Conservation (phyloP, 768 basidiomycete species). For the Boletus sensibilis region DNA sequence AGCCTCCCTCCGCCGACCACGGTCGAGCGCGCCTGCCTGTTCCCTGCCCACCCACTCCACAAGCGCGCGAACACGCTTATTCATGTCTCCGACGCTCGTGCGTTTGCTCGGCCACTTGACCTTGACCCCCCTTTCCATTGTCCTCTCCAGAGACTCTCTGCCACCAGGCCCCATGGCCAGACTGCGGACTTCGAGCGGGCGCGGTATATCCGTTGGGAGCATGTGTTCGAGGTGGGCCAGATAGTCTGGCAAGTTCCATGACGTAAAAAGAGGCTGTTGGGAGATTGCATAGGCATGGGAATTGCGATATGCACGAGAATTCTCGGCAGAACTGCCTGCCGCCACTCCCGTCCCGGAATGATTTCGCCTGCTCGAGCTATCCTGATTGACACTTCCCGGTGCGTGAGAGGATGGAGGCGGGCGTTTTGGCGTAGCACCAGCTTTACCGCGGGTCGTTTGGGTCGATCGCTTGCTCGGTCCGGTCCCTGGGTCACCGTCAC, state of each 20-base stretch:
- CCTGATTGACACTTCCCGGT: conserved; percentile 37
- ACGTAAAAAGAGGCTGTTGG: conserved; percentile 75
- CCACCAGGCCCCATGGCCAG: conserved; percentile 41
- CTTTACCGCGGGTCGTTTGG: conserved; percentile 42
- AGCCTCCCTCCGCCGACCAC: conserved; percentile 65
- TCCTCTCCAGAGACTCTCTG: conserved; percentile 57
- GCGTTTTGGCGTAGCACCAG: conserved; percentile 31
- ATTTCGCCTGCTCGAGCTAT: conserved; percentile 50
- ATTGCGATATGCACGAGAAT: conserved; percentile 69
- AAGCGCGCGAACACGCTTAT: conserved; percentile 86
- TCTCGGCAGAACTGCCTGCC: conserved; percentile 43
- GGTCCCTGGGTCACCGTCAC: conserved; percentile 38
- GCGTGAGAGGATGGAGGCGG: conserved; percentile 32
- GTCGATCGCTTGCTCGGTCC: conserved; percentile 35
- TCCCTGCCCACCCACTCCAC: conserved; percentile 94
- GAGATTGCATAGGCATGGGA: conserved; percentile 78
- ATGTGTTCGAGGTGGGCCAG: conserved; percentile 82
- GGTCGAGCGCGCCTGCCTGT: conserved; percentile 73
- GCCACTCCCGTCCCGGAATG: conserved; percentile 38
- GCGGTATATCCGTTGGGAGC: conserved; percentile 73
- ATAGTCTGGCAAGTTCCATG: conserved; percentile 94
- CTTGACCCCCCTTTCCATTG: conserved; percentile 75
- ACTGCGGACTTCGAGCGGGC: conserved; percentile 69
- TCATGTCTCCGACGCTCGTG: conserved; percentile 97
- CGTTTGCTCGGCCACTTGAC: conserved; percentile 93